Conservation (phyloP, 208 protist genomes). For the Blechomonas ayalai region DNA sequence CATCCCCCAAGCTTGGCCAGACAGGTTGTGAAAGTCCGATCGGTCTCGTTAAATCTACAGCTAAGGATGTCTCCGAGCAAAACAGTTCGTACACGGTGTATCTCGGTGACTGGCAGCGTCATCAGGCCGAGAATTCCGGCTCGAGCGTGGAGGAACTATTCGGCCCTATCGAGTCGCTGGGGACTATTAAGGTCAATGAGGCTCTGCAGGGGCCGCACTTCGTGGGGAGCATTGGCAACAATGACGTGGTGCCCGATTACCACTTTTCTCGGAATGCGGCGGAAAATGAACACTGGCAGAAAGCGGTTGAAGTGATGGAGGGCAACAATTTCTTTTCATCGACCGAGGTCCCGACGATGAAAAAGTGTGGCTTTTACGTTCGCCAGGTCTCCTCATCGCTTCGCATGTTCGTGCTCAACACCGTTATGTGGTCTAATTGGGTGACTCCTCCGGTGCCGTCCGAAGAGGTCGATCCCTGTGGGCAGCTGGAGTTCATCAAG, state of each 20-base stretch:
- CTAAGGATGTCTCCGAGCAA: slow-evolving; percentile 25
- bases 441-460: slow-evolving; percentile 26
- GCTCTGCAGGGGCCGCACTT: slow-evolving; percentile 17
- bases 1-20: slow-evolving; percentile 17
- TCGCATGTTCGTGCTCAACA: slow-evolving; percentile 61
- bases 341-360: slow-evolving; percentile 25
- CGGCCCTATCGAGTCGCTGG: slow-evolving; percentile 8
- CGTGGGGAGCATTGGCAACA: slow-evolving; percentile 52
- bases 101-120: slow-evolving; percentile 68
- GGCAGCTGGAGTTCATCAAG: slow-evolving; percentile 61
- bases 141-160: slow-evolving; percentile 7
- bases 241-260: slow-evolving; percentile 73
- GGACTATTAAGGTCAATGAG: slow-evolving; percentile 4
- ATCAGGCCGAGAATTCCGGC: slow-evolving; percentile 21
- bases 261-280: slow-evolving; percentile 30
- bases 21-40: slow-evolving; percentile 45
- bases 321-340: slow-evolving; percentile 17
- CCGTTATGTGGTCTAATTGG: slow-evolving; percentile 51
- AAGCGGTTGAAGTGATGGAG: slow-evolving; percentile 19
- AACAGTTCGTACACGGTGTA: slow-evolving; percentile 24
- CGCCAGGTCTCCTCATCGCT: slow-evolving; percentile 19
- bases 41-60: slow-evolving; percentile 31
- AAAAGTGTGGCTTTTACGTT: slow-evolving; percentile 57
- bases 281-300: slow-evolving; percentile 9
- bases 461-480: slow-evolving; percentile 48